Conservation (phyloP, 306 rosid species). For the Fragaria vesca region DNA sequence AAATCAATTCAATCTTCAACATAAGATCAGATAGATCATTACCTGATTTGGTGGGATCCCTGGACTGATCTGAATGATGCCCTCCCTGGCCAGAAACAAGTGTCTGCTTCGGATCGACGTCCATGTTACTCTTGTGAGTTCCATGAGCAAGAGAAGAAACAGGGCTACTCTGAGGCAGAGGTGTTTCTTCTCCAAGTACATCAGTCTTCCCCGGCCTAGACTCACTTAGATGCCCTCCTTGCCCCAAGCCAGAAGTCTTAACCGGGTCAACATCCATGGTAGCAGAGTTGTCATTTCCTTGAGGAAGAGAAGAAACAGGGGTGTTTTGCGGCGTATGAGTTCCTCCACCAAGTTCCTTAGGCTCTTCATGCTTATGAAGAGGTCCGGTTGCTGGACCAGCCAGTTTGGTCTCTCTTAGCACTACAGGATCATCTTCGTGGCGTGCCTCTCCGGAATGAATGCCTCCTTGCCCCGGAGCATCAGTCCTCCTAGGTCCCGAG, state of each 20-base stretch:
- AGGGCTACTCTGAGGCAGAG: constrained; percentile 25
- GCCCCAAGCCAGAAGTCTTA: constrained; percentile 22
- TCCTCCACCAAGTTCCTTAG: constrained; percentile 9
- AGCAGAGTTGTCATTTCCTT: neutral
- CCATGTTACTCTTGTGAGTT: too few relatives aligned
- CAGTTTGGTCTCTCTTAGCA: neutral
- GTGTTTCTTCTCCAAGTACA: constrained; percentile 23
- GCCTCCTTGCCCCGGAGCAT: neutral
- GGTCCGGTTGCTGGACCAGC: neutral
- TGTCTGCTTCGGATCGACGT: too few relatives aligned
- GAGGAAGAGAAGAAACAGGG: constrained; percentile 29
- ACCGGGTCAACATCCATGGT: constrained; percentile 20
- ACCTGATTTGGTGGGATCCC: constrained; percentile 49
- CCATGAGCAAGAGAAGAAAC: constrained; percentile 9
- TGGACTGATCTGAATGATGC: too few relatives aligned
- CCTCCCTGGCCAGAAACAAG: too few relatives aligned
- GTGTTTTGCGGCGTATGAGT: constrained; percentile 26
- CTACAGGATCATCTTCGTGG: neutral
- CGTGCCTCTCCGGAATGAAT: neutral
- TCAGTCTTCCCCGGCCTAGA: constrained; percentile 11
- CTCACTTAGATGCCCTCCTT: constrained; percentile 4
- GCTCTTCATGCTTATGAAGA: neutral
- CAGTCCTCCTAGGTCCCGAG: constrained; percentile 25
- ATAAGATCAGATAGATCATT: neutral
- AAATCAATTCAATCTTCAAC: too few relatives aligned